These are phyloP conservation scores for Lathyrus oleraceus DNA, from an alignment of 306 rosid species.

Conservation along the genomic window DNA sequence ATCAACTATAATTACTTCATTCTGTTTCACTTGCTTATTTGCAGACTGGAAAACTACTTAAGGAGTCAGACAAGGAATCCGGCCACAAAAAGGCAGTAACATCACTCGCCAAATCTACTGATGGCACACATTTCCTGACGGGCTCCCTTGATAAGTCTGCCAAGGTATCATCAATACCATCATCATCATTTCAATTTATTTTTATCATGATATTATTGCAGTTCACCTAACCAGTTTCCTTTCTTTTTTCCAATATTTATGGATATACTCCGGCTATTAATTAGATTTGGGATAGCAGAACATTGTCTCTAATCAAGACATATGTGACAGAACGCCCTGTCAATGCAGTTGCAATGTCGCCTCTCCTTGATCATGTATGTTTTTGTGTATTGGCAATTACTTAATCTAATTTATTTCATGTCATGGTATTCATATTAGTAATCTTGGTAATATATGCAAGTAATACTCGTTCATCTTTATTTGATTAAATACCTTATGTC, in stretches of 20 bases:
- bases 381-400: background rate
- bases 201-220: background rate
- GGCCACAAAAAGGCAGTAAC: conserved; percentile 81
- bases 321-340: conserved; percentile 88
- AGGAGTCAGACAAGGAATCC: conserved; percentile 72
- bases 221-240: background rate
- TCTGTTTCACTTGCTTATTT: background rate
- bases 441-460: background rate
- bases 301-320: conserved; percentile 84
- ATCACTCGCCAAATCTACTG: conserved; percentile 66
- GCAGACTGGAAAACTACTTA: conserved; percentile 79
- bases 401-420: background rate
- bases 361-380: conserved; percentile 91
- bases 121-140: conserved; percentile 82
- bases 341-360: conserved; percentile 96
- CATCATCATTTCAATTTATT: background rate
- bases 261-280: background rate
- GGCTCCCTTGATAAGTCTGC: conserved; percentile 95
- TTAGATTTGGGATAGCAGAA: conserved; percentile 91
- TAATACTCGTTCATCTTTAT: background rate
- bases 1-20: background rate
- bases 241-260: conserved; percentile 1
- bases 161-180: conserved; percentile 43
- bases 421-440: background rate
- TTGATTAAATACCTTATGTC: background rate